Conservation (phyloP, 2,329 filamentous ascomycete genomes). For the Ophiocordyceps camponoti-saundersi region DNA sequence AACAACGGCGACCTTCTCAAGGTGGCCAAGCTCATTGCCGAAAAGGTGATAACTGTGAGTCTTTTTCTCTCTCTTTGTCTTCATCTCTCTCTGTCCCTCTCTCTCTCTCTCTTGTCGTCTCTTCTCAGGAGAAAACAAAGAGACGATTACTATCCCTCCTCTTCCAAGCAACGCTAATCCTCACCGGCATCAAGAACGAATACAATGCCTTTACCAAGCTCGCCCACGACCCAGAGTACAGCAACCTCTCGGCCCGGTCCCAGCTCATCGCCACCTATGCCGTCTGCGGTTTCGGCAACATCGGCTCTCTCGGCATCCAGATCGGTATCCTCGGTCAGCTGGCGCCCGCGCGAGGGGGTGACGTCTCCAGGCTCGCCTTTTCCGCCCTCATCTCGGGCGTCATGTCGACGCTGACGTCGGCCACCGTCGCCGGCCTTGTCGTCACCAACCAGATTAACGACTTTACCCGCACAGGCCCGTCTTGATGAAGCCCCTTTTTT, state of each 20-base stretch:
- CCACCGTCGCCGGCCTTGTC: conserved; percentile 61
- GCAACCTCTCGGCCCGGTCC: conserved; percentile 48
- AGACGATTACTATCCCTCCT: too few relatives aligned
- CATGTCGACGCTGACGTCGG: conserved; percentile 62
- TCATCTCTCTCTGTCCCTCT: neutral
- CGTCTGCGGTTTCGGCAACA: conserved; percentile 71
- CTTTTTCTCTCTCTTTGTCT: neutral
- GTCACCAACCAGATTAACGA: conserved; percentile 30
- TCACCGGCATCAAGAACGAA: conserved; percentile 42
- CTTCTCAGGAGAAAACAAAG: neutral
- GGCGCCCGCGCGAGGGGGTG: conserved; percentile 54
- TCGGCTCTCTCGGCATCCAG: conserved; percentile 75
- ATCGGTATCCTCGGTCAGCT: conserved; percentile 78
- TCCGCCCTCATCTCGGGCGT: conserved; percentile 66
- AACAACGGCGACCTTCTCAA: conserved; percentile 44
- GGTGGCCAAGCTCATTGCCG: conserved; percentile 64
- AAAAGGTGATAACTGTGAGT: conserved; percentile 61
- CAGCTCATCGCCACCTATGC: conserved; percentile 74
- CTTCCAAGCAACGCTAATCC: too few relatives aligned
- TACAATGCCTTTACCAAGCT: conserved; percentile 55
- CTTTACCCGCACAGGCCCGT: conserved; percentile 1
- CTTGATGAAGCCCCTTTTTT: too few relatives aligned
- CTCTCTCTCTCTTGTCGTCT: neutral
- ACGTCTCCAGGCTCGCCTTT: conserved; percentile 59
- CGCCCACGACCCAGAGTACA: conserved; percentile 35